Percentiles rank a stretch among this genome's conserved stretches.
These are phyloP conservation scores for Phytophthora pisi DNA, from an alignment of 352 stramenopile genomes.

Conservation along the genomic window DNA sequence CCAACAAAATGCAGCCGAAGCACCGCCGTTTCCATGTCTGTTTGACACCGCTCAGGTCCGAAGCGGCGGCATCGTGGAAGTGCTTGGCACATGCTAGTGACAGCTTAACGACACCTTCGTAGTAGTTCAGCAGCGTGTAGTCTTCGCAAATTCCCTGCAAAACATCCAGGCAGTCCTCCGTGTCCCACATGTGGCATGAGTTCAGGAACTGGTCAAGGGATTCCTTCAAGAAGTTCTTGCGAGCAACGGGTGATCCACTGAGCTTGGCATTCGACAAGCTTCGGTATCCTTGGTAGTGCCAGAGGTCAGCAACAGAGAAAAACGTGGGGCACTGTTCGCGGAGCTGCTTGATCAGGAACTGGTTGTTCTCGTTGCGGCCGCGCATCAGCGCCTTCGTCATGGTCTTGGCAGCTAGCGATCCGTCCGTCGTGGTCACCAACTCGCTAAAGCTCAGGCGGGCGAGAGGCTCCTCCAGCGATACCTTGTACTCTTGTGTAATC, in stretches of 20 bases:
- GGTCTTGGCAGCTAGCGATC: conserved; percentile 60
- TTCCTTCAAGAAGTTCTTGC: conserved; percentile 66
- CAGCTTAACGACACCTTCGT: conserved; percentile 88
- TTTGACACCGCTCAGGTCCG: conserved; percentile 70
- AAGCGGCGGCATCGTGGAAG: conserved; percentile 72
- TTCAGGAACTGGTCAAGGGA: conserved; percentile 83
- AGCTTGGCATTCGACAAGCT: conserved; percentile 82
- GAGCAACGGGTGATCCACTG: conserved; percentile 61
- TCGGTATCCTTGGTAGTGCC: conserved; percentile 88
- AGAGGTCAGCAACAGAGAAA: conserved; percentile 82
- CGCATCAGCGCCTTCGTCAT: conserved; percentile 86
- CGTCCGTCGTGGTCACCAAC: conserved; percentile 71
- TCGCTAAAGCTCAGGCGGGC: conserved; percentile 78
- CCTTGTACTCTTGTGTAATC: conserved; percentile 68
- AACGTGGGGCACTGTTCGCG: conserved; percentile 84
- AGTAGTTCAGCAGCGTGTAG: conserved; percentile 79
- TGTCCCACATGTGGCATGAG: conserved; percentile 88
- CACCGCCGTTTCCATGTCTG: conserved; percentile 75
- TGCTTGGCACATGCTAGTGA: conserved; percentile 80
- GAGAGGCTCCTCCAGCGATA: conserved; percentile 68
- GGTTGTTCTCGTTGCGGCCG: conserved; percentile 80
- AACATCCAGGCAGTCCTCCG: conserved; percentile 75
- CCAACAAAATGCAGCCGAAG: conserved; percentile 77
- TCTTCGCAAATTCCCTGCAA: conserved; percentile 83
- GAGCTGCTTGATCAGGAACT: conserved; percentile 84